A percentile compares a stretch with the other conserved stretches of the same genome.
Evolutionary conservation across 139 green algal species (phyloP).

Genomic region (Ostreobium quekettii): DNA sequence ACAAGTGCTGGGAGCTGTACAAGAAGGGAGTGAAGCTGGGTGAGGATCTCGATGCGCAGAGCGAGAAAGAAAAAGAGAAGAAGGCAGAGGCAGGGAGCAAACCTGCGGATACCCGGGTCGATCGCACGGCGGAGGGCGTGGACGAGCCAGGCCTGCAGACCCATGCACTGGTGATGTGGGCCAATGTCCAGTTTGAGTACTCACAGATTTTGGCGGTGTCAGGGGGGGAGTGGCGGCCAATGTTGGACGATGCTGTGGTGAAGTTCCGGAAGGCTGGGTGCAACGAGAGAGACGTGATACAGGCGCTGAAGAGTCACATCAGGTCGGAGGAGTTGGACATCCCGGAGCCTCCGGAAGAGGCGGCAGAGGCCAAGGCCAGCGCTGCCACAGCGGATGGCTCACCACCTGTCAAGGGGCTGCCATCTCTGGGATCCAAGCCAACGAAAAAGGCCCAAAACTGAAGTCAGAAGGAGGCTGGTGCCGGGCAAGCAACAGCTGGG

Average conservation of each 20-base stretch:
- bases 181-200: constrained; percentile 56
- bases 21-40: constrained; percentile 11
- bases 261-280: constrained; percentile 58
- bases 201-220: constrained; percentile 26
- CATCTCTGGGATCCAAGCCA: constrained; percentile 10
- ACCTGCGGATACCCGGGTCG: too few species aligned
- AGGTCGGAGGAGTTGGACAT: constrained; percentile 11
- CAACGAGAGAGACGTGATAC: constrained; percentile 51
- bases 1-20: constrained; percentile 17
- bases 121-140: background rate
- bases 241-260: constrained; percentile 50
- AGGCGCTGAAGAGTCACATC: constrained; percentile 58
- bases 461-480: too few species aligned
- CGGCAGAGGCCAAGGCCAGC: background rate
- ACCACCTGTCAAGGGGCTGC: constrained; percentile 14
- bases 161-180: constrained; percentile 55
- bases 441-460: too few species aligned
- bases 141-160: constrained; percentile 27
- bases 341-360: too few species aligned
- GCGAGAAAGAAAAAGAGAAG: constrained; percentile 20
- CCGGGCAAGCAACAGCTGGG: too few species aligned
- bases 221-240: constrained; percentile 28
- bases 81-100: constrained; percentile 7
- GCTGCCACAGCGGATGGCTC: too few species aligned
- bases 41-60: constrained; percentile 4